Evolutionary conservation across 2,329 filamentous ascomycete species (phyloP), one percentile per base, ranked within the genome.

Genomic region (Aspergillus fumigatiaffinis): DNA sequence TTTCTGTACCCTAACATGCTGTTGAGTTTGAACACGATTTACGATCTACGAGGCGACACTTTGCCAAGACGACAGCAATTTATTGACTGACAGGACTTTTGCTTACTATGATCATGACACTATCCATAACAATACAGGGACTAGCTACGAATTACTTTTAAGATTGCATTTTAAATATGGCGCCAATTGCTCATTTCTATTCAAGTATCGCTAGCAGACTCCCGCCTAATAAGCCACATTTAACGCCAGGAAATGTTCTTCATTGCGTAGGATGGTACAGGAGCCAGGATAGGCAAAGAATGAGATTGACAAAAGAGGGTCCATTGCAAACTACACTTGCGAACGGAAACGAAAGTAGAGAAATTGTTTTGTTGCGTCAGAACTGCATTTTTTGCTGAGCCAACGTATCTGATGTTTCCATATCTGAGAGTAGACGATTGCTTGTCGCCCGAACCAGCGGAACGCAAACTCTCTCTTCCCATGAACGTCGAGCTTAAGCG

Each of bases 261-360:
- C 41, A 47, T 32, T 26, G 25, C 23, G 23, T 28, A 52, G 55
- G 62, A 63, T 64, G 32, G 32, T 67, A 66, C 65, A 67, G n/a
- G 38, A 52, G 49, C 23, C 56, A 59, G 61, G 48, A 48, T n/a
- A 50, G 49, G 58, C 38, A 54, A 41, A 62, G 57, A 47, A 59
- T 38, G 53, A 25, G 49, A 29, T 61, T 54, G 55, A 57, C 47
- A 56, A 56, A 48, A 59, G 17, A 59, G 41, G 50, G 60, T 60
- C 60, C 54, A 20, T 47, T 51, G 51, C 32, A 26, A 12, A 17
- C 23, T 51, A 23, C 20, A 28, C 35, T 51, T 25, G 53, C 41
- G 35, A 60, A 46, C 35, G 54, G 47, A 62, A 61, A 63, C 32
- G 58, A 61, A 62, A 44, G 47, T 17, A 52, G 53, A 55, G 35